phyloP scores from a whole-genome alignment of 164 flowering plant species.

The Berberis thunbergii region DNA sequence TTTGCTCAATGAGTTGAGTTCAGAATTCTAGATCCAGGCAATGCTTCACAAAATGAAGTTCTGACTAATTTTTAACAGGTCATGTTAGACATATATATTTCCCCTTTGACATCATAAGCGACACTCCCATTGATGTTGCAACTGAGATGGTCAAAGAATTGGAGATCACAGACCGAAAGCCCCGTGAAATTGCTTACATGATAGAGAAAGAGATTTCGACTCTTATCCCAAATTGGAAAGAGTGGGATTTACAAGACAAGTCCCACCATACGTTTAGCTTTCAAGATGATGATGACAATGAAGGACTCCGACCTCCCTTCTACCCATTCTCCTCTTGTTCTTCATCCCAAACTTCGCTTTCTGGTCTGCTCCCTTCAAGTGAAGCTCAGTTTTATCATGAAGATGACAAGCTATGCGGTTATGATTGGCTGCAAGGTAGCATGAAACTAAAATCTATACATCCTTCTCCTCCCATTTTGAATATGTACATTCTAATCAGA shows the following conservation, averaged over 20 bases:
- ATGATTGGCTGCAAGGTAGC: constrained; percentile 49
- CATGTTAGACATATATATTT: constrained; percentile 45
- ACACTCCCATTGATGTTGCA: constrained; percentile 75
- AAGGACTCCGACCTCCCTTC: constrained; percentile 31
- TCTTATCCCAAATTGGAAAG: constrained; percentile 48
- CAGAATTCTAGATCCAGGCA: no score
- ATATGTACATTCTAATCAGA: not conserved
- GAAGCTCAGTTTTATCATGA: constrained; percentile 9
- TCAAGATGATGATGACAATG: constrained; percentile 31
- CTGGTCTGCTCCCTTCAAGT: constrained; percentile 17
- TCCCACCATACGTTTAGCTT: constrained; percentile 32
- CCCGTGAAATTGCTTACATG: constrained; percentile 61
- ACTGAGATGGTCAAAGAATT: constrained; percentile 82
- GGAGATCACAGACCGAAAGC: constrained; percentile 59
- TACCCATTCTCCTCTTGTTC: constrained; percentile 30
- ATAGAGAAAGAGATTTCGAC: constrained; percentile 59
- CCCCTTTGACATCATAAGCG: constrained; percentile 55
- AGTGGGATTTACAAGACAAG: constrained; percentile 13
- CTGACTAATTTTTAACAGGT: constrained; percentile 23
- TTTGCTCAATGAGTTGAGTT: no score
- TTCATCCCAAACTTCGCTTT: constrained; percentile 50
- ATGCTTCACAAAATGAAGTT: no score
- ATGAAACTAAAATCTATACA: not conserved
- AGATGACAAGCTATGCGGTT: constrained; percentile 1
- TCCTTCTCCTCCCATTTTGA: not conserved